phyloP scores from a whole-genome alignment of 352 stramenopile genomes.

The Halophytophthora batemanensis region DNA sequence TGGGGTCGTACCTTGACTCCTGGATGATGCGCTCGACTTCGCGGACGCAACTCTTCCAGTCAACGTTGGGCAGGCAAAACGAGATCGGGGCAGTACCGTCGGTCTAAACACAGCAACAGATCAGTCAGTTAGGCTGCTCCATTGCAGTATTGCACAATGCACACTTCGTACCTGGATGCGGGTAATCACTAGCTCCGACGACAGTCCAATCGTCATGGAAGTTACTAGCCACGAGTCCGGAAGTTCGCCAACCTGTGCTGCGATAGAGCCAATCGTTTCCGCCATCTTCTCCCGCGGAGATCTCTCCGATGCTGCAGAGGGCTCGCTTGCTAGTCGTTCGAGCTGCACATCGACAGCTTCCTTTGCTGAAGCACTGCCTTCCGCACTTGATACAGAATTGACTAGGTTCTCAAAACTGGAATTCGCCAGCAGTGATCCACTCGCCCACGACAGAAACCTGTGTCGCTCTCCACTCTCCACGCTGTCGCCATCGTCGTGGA shows the following conservation, averaged over 20 bases:
- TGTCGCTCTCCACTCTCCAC: conserved; percentile 1
- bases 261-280: conserved; percentile 14
- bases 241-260: conserved; percentile 26
- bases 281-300: conserved; percentile 8
- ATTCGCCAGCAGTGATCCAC: conserved; percentile 36
- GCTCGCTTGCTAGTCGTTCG: conserved; percentile 9
- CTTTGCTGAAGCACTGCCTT: conserved; percentile 7
- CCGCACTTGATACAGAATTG: conserved; percentile 1
- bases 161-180: conserved; percentile 30
- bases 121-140: conserved; percentile 2
- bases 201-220: conserved; percentile 35
- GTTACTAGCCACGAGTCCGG: conserved; percentile 41
- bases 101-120: conserved; percentile 27
- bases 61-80: conserved; percentile 42
- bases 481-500: background rate
- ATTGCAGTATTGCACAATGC: background rate
- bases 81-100: conserved; percentile 36
- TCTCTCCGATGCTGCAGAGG: background rate
- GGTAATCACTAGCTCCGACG: conserved; percentile 47
- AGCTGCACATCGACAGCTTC: conserved; percentile 23
- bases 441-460: conserved; percentile 38
- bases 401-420: conserved; percentile 15
- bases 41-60: conserved; percentile 37
- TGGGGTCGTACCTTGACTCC: conserved; percentile 45
- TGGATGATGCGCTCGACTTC: conserved; percentile 53